phyloP scores from a whole-genome alignment of 108 stramenopile genomes.

The Fragilariopsis cylindrus region DNA sequence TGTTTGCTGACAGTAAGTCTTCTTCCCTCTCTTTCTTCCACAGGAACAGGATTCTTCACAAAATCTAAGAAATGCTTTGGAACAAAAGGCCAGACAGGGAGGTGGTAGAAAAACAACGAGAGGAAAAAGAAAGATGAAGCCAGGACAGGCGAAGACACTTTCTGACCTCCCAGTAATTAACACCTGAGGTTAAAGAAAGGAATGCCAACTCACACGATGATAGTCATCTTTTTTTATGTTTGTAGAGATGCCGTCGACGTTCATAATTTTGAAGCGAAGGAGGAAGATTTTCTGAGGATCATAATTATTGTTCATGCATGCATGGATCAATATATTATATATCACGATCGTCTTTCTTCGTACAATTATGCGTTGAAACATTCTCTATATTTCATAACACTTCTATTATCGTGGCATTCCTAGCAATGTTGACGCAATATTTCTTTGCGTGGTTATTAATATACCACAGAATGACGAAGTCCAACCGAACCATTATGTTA shows the following conservation, averaged over 20 bases:
- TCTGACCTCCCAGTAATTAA: constrained; percentile 82
- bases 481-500: constrained; percentile 39
- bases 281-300: neutral
- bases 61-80: constrained; percentile 72
- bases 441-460: constrained; percentile 9
- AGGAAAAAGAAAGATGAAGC: constrained; percentile 73
- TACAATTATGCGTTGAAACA: neutral
- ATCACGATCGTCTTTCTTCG: neutral
- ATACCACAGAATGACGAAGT: constrained; percentile 43
- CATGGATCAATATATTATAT: neutral
- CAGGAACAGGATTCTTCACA: constrained; percentile 41
- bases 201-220: constrained; percentile 13
- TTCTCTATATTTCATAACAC: neutral
- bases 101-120: constrained; percentile 23
- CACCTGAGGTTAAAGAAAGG: constrained; percentile 87
- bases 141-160: constrained; percentile 83
- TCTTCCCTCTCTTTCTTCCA: neutral
- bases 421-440: constrained; percentile 8
- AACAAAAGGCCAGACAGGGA: constrained; percentile 71
- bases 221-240: neutral
- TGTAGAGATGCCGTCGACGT: neutral
- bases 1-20: constrained; percentile 10
- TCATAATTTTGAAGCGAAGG: constrained; percentile 3
- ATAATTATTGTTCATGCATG: neutral
- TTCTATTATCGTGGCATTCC: constrained; percentile 8